Evolutionary conservation across 345 rosid genomes (phyloP), one percentile per base, ranked within the genome.

Genomic region (Cardiospermum halicacabum): DNA sequence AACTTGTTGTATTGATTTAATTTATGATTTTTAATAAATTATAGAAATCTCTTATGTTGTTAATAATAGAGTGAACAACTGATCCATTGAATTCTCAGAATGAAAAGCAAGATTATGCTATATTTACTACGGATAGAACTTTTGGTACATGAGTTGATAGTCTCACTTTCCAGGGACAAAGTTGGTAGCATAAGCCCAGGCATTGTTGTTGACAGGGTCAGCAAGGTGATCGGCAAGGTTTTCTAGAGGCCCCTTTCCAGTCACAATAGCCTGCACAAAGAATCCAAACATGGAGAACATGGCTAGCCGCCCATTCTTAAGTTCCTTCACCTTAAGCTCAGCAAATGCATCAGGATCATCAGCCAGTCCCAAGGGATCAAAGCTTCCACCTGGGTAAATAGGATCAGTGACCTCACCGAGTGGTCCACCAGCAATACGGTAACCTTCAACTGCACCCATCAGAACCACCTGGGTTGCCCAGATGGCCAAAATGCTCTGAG

Each of bases 271-370:
- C 67, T 73, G 85, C 10, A 81, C 84, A 32, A 75, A 78, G 77
- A 83, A 81, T 26, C 85, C 81, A 50, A 78, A 83, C 83, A 76
- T 78, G 0, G 80, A 80, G 75, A 80, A 80, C 80, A 78, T 76
- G 3, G 88, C 78, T 37, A 72, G 77, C 36, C 81, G 64, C 9
- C 81, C 80, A 24, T 80, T 72, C 70, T 83, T 83, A 18, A 81
- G 69, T 43, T 83, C 82, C 62, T 81, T 75, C 11, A 71, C 85
- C 18, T 75, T 77, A 43, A 81, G 76, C 48, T 81, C 80, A 0
- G 82, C 77, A 56, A 84, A 81, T 1, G 83, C 75, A 3, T 80
- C 80, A 0, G 80, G 81, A 58, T 80, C 82, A 16, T 77, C 81
- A 11, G 84, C 87, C 32, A 80, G 77, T 65, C 70, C 79, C 68